phyloP scores from a whole-genome alignment of 2,329 filamentous ascomycete genomes.

The Hirsutella minnesotensis region DNA sequence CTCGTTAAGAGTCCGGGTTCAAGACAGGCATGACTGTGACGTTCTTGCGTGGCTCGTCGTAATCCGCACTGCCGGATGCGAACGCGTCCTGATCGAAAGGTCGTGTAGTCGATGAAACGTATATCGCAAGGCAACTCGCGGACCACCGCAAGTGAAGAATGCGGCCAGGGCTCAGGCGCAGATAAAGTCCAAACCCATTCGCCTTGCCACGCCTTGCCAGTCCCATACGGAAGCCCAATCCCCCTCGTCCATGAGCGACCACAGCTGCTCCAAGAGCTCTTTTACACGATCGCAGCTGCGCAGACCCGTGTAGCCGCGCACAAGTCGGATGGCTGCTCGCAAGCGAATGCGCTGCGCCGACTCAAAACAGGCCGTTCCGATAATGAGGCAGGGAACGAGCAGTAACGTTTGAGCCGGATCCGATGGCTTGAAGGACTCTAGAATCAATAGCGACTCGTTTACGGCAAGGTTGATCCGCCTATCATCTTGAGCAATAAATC shows the following conservation, averaged over 20 bases:
- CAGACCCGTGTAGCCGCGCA: constrained; percentile 48
- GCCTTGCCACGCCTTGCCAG: constrained; percentile 45
- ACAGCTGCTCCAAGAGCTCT: constrained; percentile 45
- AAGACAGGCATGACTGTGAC: no score
- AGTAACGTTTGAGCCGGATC: constrained; percentile 49
- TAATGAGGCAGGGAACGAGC: constrained; percentile 46
- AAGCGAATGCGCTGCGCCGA: constrained; percentile 39
- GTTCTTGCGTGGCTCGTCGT: no score
- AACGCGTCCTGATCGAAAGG: no score
- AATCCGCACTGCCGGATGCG: no score
- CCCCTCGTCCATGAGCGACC: constrained; percentile 44
- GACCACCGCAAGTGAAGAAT: not conserved
- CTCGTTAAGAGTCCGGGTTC: no score
- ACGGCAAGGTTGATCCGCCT: constrained; percentile 40
- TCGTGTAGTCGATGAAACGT: no score
- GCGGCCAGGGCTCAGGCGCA: constrained; percentile 24
- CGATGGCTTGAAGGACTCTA: constrained; percentile 42
- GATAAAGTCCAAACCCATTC: constrained; percentile 44
- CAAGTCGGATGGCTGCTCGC: constrained; percentile 33
- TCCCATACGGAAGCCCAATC: constrained; percentile 52
- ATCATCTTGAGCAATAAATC: constrained; percentile 37
- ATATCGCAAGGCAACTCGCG: not conserved
- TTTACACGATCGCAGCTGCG: constrained; percentile 43
- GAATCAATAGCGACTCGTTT: constrained; percentile 41
- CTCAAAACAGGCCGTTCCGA: constrained; percentile 48